phyloP scores from a whole-genome alignment of 2,329 filamentous ascomycete species.

The Proliferodiscus dingleyae region DNA sequence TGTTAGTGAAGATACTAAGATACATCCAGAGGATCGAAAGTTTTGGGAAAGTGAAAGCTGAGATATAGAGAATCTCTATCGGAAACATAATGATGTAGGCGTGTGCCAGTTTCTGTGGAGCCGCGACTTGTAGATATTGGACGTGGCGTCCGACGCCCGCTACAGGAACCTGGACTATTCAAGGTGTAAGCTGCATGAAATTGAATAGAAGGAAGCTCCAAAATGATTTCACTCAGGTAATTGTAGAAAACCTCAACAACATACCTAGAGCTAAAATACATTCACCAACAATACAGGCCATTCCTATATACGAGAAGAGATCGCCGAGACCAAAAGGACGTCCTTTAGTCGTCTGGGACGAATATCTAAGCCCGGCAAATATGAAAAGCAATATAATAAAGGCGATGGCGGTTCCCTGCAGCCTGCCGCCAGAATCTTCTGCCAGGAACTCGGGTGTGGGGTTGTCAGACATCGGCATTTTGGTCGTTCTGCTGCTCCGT shows the following conservation, averaged over 20 bases:
- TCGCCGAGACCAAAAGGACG: background rate
- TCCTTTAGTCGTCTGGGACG: background rate
- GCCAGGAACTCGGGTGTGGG: background rate
- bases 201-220: background rate
- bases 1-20: background rate
- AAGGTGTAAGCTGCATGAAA: background rate
- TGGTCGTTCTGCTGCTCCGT: background rate
- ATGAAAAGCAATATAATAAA: background rate
- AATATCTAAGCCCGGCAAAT: background rate
- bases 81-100: conserved; percentile 1
- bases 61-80: background rate
- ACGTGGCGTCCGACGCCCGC: background rate
- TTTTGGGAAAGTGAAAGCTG: background rate
- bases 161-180: background rate
- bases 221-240: background rate
- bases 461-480: background rate
- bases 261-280: background rate
- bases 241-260: background rate
- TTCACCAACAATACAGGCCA: background rate
- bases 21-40: conserved; percentile 1
- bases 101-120: background rate
- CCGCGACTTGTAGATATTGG: background rate
- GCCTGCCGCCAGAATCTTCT: background rate
- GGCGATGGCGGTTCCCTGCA: background rate
- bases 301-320: background rate